Conservation (phyloP, 148 eudicot species). For the Hydrangea macrophylla region DNA sequence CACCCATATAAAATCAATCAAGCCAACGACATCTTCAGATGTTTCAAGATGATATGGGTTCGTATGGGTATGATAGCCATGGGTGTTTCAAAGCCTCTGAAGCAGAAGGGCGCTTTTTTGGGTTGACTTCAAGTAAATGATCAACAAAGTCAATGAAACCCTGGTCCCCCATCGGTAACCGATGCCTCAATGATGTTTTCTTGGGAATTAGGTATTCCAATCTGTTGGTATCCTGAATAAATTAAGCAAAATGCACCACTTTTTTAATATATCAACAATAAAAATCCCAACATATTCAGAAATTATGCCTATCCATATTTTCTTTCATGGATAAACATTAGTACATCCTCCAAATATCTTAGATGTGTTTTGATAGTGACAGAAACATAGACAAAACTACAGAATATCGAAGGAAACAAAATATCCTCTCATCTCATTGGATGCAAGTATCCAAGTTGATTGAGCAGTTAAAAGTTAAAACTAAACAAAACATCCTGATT, state of each 20-base stretch:
- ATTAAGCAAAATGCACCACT: slow-evolving; percentile 3
- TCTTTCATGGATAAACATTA: neutral
- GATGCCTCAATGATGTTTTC: slow-evolving; percentile 89
- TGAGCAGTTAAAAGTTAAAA: neutral
- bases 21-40: slow-evolving; percentile 5
- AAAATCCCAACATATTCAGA: neutral
- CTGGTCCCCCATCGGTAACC: slow-evolving; percentile 98
- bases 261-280: neutral
- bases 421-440: neutral
- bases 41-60: slow-evolving; percentile 81
- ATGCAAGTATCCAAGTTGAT: neutral
- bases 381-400: neutral
- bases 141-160: slow-evolving; percentile 96
- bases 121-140: slow-evolving; percentile 85
- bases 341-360: neutral
- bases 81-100: slow-evolving; percentile 96
- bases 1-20: neutral
- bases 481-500: neutral
- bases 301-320: neutral
- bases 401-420: neutral
- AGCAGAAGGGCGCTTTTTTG: slow-evolving; percentile 91
- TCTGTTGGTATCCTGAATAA: slow-evolving; percentile 75
- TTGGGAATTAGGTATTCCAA: slow-evolving; percentile 95
- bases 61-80: slow-evolving; percentile 95
- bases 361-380: neutral